A percentile compares a stretch with the other conserved stretches of the same genome.
Conservation (phyloP, 2,329 filamentous ascomycete species). For the Aspergillus sclerotialis region DNA sequence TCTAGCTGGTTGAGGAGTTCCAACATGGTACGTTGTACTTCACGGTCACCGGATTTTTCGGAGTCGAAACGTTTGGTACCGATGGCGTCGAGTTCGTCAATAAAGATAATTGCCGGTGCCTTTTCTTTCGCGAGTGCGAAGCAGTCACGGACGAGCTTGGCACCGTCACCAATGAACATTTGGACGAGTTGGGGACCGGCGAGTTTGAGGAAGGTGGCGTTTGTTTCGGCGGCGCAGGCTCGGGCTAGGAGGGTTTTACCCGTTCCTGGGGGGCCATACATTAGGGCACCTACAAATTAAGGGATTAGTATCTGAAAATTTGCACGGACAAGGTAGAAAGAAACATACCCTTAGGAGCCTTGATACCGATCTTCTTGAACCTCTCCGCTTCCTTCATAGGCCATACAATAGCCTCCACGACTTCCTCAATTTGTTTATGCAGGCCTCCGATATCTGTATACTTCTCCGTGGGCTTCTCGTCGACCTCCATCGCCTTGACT, state of each 20-base stretch:
- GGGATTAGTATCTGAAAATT: not conserved
- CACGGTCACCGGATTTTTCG: constrained; percentile 94
- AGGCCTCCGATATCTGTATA: constrained; percentile 96
- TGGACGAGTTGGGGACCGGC: constrained; percentile 96
- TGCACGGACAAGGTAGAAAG: too few relatives aligned
- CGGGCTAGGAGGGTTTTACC: constrained; percentile 62
- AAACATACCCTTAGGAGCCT: constrained; percentile 85
- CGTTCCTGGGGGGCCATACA: constrained; percentile 68
- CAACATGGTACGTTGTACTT: constrained; percentile 98
- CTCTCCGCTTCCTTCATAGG: constrained; percentile 99
- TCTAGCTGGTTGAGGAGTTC: constrained; percentile 98
- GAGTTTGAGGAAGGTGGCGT: constrained; percentile 97
- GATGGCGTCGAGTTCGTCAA: constrained; percentile 96
- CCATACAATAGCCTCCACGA: constrained; percentile 98
- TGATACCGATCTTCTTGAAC: constrained; percentile 99
- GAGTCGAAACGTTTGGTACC: constrained; percentile 98
- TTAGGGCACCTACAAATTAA: constrained; percentile 66
- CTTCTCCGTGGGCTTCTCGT: constrained; percentile 98
- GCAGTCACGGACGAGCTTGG: constrained; percentile 94
- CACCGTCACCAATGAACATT: constrained; percentile 99
- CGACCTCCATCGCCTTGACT: constrained; percentile 99
- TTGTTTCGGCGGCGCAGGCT: constrained; percentile 94
- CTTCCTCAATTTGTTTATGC: constrained; percentile 98
- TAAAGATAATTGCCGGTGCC: constrained; percentile 98
- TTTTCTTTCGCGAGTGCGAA: constrained; percentile 98